A percentile compares a stretch with the other conserved stretches of the same genome.
Conservation (phyloP, 2,329 filamentous ascomycete genomes). For the Ophiostoma ips region DNA sequence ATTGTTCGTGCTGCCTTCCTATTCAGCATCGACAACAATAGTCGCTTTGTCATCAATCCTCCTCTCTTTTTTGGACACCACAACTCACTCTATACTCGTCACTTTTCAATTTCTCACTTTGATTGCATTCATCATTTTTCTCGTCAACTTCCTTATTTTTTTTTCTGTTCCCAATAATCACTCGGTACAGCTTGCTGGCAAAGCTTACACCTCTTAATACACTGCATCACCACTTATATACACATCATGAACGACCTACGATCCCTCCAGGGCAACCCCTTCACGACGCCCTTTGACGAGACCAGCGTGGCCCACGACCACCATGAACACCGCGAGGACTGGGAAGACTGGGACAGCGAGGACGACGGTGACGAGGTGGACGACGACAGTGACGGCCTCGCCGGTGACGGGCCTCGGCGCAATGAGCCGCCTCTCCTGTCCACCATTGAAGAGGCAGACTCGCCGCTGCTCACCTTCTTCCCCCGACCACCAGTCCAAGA, state of each 20-base stretch:
- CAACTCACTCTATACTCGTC: not conserved
- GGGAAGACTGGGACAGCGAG: constrained; percentile 39
- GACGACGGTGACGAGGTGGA: not conserved
- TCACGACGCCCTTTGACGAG: constrained; percentile 11
- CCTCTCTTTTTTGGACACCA: not conserved
- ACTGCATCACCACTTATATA: not conserved
- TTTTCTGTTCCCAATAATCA: too few relatives aligned
- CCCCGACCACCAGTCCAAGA: not conserved
- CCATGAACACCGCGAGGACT: constrained; percentile 25
- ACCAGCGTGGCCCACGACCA: not conserved
- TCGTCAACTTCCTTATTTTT: not conserved
- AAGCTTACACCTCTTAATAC: not conserved
- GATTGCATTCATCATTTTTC: not conserved
- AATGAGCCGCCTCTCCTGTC: constrained; percentile 1
- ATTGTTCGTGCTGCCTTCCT: not conserved
- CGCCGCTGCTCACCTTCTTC: not conserved
- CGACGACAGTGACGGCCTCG: constrained; percentile 5
- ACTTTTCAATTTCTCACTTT: not conserved
- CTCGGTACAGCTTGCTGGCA: not conserved
- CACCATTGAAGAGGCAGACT: constrained; percentile 5
- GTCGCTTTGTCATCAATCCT: not conserved
- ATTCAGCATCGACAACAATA: not conserved
- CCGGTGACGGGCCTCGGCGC: not conserved
- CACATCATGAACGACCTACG: constrained; percentile 17
- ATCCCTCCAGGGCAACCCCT: constrained; percentile 12